Conservation (phyloP, 2,329 filamentous ascomycete genomes). For the Trichoderma brevicompactum region DNA sequence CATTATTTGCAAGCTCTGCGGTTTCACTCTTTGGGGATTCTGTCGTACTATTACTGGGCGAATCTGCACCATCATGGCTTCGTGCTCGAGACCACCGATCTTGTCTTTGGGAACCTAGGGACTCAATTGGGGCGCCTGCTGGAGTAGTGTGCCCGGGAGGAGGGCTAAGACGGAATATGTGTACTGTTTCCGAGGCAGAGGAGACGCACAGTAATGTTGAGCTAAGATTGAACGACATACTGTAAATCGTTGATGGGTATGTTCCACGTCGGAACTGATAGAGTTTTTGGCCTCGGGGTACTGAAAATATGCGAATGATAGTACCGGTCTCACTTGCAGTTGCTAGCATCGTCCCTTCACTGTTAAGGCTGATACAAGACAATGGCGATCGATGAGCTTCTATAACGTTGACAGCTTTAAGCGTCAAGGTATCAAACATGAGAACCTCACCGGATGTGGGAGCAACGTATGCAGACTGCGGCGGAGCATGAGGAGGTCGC, state of each 20-base stretch:
- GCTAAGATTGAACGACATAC: slow-evolving; percentile 97
- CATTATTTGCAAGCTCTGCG: slow-evolving; percentile 44
- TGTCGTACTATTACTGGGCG: slow-evolving; percentile 50
- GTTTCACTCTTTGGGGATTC: slow-evolving; percentile 59
- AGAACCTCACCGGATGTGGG: slow-evolving; percentile 91
- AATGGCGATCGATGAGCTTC: slow-evolving; percentile 92
- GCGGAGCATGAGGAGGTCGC: slow-evolving; percentile 81
- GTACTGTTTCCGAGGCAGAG: slow-evolving; percentile 93
- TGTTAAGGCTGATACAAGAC: slow-evolving; percentile 89
- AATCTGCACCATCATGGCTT: slow-evolving; percentile 54
- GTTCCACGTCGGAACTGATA: slow-evolving; percentile 96
- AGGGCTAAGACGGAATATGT: slow-evolving; percentile 82
- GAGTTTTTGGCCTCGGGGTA: slow-evolving; percentile 88
- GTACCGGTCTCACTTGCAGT: slow-evolving; percentile 98
- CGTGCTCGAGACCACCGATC: slow-evolving; percentile 59
- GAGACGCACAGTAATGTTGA: slow-evolving; percentile 94
- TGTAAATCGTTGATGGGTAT: slow-evolving; percentile 94
- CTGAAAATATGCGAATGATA: slow-evolving; percentile 92
- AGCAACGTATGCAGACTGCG: slow-evolving; percentile 74
- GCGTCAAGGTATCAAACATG: slow-evolving; percentile 85
- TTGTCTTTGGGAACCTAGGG: slow-evolving; percentile 48
- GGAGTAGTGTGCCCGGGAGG: slow-evolving; percentile 48
- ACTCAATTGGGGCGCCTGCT: slow-evolving; percentile 44
- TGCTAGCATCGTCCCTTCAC: slow-evolving; percentile 86
- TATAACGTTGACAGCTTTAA: slow-evolving; percentile 93